Percentiles rank a stretch among this genome's conserved stretches.
Evolutionary conservation across 1,139 yeast species (phyloP).

Genomic region (Zygosaccharomyces pseudobailii): DNA sequence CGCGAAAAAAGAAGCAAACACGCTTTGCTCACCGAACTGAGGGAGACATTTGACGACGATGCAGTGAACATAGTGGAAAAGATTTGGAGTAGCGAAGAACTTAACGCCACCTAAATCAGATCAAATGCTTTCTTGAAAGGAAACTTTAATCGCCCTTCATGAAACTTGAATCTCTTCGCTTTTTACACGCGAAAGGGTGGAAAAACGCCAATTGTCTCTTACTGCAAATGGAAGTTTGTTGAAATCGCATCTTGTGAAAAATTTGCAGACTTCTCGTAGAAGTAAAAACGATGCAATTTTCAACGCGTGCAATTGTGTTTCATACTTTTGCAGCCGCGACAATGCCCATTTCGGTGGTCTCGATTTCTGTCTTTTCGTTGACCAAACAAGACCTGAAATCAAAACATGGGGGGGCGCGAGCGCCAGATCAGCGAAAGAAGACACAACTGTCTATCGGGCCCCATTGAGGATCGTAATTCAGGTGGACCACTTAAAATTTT

Average conservation of each 20-base stretch:
- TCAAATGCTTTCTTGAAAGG: not conserved
- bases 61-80: slow-evolving; percentile 25
- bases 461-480: not conserved
- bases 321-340: slow-evolving; percentile 8
- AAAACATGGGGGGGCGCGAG: slow-evolving; percentile 3
- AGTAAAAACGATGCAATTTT: not conserved
- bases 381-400: slow-evolving; percentile 4
- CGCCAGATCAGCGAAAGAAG: not conserved
- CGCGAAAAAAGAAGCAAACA: slow-evolving; percentile 22
- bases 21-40: slow-evolving; percentile 25
- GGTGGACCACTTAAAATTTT: not conserved
- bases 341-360: slow-evolving; percentile 3
- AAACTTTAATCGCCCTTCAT: not conserved
- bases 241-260: not conserved
- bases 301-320: slow-evolving; percentile 5
- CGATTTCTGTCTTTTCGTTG: slow-evolving; percentile 1
- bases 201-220: slow-evolving; percentile 1
- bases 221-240: slow-evolving; percentile 1
- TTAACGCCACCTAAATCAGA: not conserved
- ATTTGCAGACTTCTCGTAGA: not conserved
- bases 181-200: not conserved
- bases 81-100: slow-evolving; percentile 21
- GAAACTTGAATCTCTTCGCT: not conserved
- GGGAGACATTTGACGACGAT: slow-evolving; percentile 34
- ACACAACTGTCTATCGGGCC: not conserved